A percentile compares a stretch with the other conserved stretches of the same genome.
phyloP scores from a whole-genome alignment of 2,329 filamentous ascomycete species.

The Orbilia quercus region DNA sequence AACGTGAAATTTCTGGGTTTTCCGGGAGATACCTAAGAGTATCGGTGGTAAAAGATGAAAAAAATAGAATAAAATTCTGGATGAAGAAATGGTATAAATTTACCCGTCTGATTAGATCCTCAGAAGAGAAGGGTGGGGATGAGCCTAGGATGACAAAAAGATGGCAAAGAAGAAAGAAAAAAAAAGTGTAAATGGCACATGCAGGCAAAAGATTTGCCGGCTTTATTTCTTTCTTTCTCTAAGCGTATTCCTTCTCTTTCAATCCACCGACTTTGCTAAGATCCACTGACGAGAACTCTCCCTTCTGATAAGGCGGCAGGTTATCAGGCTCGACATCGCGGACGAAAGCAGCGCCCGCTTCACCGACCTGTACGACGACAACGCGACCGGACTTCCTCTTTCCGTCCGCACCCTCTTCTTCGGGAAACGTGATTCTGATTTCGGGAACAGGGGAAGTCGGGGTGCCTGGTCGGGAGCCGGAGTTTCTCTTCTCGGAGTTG shows the following conservation, averaged over 20 bases:
- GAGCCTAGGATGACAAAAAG: slow-evolving; percentile 50
- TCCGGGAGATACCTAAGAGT: slow-evolving; percentile 18
- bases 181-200: slow-evolving; percentile 24
- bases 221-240: slow-evolving; percentile 20
- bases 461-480: slow-evolving; percentile 62
- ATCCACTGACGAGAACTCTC: slow-evolving; percentile 92
- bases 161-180: too few relatives aligned
- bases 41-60: slow-evolving; percentile 19
- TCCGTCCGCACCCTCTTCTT: slow-evolving; percentile 88
- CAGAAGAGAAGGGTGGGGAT: slow-evolving; percentile 23
- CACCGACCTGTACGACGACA: slow-evolving; percentile 89
- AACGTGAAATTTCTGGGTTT: slow-evolving; percentile 28
- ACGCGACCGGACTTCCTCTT: slow-evolving; percentile 85
- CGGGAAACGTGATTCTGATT: slow-evolving; percentile 97
- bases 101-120: slow-evolving; percentile 33
- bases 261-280: slow-evolving; percentile 93
- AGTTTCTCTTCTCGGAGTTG: slow-evolving; percentile 59
- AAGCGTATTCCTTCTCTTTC: slow-evolving; percentile 79
- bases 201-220: slow-evolving; percentile 11
- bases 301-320: slow-evolving; percentile 81
- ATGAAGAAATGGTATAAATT: slow-evolving; percentile 41
- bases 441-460: slow-evolving; percentile 86
- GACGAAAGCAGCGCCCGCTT: slow-evolving; percentile 80
- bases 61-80: slow-evolving; percentile 52
- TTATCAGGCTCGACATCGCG: slow-evolving; percentile 76